Base-by-base conservation (phyloP, 495 filamentous ascomycete species). In the Bacidia rubella region DNA sequence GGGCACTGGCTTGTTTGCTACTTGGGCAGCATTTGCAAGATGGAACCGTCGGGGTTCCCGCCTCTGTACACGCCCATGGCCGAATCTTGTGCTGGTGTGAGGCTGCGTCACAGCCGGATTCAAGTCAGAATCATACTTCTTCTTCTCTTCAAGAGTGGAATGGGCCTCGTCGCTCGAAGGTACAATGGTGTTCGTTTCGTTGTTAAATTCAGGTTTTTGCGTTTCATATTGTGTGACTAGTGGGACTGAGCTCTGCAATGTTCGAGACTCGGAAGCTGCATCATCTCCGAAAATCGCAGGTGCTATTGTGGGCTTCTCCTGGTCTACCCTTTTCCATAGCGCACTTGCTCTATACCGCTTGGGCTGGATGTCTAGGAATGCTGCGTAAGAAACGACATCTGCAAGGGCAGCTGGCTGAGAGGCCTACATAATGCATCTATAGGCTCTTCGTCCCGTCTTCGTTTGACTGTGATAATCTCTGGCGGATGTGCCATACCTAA, bases 371-470 rank as follows among this genome's bases (percentile, higher is more conserved):
- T 57, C 57, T 60, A 38, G 17, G 12, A 10, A 2, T 32, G 38
- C 22, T 21, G 41, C 5, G 48, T 39, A n/a, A 43, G 42, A 29
- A 39, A n/a, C n/a, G n/a, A n/a, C n/a, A n/a, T n/a, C 25, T 21
- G 21, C 47, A 51, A 25, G 20, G 15, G 15, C 32, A 12, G 12
- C 15, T 22, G 11, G 17, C n/a, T 20, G 39, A 19, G 20, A 25
- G 56, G 62, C 73, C 56, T 72, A 78, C 74, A 78, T 52, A 78
- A 63, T 26, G 71, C 70, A 42, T 78, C 74, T 11, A 77, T 69
- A 4, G 75, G 74, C 21, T 77, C 75, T 54, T 78, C 75, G 41
- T 74, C 73, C 20, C 72, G 71, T n/a, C 72, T 72, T 19, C 75
- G 68, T 60, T 78, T 78, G 60, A 78, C 73, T 9, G 69, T 72